Percentiles rank a stretch among this genome's conserved stretches.
Evolutionary conservation across 768 basidiomycete genomes (phyloP).

Genomic region (Suillus cothurnatus): DNA sequence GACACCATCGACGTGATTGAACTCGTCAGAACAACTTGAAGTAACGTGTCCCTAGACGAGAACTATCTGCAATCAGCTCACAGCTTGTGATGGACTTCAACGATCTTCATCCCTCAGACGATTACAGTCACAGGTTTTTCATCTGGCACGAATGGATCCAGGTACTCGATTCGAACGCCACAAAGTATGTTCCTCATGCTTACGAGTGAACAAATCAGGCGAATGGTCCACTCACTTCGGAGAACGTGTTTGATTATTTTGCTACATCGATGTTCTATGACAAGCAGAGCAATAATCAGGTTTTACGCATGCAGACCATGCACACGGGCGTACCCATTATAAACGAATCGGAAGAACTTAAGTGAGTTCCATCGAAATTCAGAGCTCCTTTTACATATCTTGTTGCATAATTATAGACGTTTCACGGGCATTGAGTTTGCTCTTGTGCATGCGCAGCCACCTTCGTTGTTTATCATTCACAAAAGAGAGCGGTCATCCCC

Average conservation of each 20-base stretch:
- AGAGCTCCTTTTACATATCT: slow-evolving; percentile 8
- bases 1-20: too few relatives aligned
- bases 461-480: slow-evolving; percentile 85
- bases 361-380: slow-evolving; percentile 46
- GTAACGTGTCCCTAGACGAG: not conserved
- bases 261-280: slow-evolving; percentile 92
- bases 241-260: slow-evolving; percentile 91
- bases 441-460: slow-evolving; percentile 77
- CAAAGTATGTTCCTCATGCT: slow-evolving; percentile 4
- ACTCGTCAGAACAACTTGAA: too few relatives aligned
- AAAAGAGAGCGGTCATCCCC: slow-evolving; percentile 85
- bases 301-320: slow-evolving; percentile 91
- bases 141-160: slow-evolving; percentile 93
- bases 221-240: slow-evolving; percentile 71
- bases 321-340: slow-evolving; percentile 75
- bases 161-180: slow-evolving; percentile 35
- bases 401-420: slow-evolving; percentile 48
- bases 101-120: slow-evolving; percentile 79
- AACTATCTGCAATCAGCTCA: not conserved
- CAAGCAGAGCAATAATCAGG: slow-evolving; percentile 91
- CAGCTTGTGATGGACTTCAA: slow-evolving; percentile 44
- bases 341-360: slow-evolving; percentile 87
- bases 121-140: slow-evolving; percentile 82
- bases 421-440: slow-evolving; percentile 90
- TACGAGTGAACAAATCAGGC: slow-evolving; percentile 45